phyloP scores from a whole-genome alignment of 768 basidiomycete species.

The Chalciporus sphaerocephalus region DNA sequence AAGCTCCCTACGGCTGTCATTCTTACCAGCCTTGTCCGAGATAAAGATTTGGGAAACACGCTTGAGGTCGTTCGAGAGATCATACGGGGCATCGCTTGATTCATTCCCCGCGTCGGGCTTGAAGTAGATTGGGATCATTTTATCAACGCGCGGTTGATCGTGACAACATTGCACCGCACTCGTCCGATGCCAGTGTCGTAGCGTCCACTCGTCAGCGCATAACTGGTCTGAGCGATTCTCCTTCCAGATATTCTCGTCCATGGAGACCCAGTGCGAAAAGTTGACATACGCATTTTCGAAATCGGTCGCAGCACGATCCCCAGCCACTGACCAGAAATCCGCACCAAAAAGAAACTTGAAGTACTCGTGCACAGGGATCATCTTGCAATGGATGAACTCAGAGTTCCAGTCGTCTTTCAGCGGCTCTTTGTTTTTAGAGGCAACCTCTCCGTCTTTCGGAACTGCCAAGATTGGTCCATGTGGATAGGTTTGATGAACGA shows the following conservation, averaged over 20 bases:
- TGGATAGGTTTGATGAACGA: no score
- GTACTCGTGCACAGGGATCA: constrained; percentile 1
- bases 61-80: background rate
- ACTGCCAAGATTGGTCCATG: no score
- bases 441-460: no score
- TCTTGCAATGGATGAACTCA: constrained; percentile 5
- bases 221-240: background rate
- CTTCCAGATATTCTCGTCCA: background rate
- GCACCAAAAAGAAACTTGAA: constrained; percentile 7
- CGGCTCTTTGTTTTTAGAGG: no score
- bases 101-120: background rate
- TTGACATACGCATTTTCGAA: constrained; percentile 1
- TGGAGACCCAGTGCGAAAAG: background rate
- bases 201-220: constrained; percentile 2
- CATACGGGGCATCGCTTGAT: background rate
- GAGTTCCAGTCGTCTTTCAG: background rate
- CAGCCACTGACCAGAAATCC: background rate
- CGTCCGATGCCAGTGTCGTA: constrained; percentile 10
- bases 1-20: no score
- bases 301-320: background rate
- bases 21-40: constrained; percentile 2
- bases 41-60: constrained; percentile 8
- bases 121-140: constrained; percentile 13
- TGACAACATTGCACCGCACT: constrained; percentile 10
- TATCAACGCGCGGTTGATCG: constrained; percentile 8